These are phyloP conservation scores for Xylariales sp. DNA, from an alignment of 2,329 filamentous ascomycete genomes.

Conservation along the genomic window DNA sequence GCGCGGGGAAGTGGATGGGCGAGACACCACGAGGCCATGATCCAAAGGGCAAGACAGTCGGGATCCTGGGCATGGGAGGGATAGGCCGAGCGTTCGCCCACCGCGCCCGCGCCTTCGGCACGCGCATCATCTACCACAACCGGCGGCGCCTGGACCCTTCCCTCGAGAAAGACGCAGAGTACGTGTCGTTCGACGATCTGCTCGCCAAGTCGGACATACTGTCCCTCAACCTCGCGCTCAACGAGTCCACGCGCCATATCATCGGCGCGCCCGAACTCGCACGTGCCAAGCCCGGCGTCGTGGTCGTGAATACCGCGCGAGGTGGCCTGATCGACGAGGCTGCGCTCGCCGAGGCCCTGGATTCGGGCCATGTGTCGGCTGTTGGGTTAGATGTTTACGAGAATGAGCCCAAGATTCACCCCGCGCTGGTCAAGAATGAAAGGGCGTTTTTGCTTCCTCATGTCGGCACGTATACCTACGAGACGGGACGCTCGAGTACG, in stretches of 20 bases:
- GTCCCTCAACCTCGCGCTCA: constrained; percentile 64
- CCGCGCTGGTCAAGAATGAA: constrained; percentile 67
- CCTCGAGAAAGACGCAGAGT: constrained; percentile 57
- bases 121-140: constrained; percentile 70
- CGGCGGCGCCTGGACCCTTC: constrained; percentile 51
- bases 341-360: constrained; percentile 64
- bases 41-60: constrained; percentile 63
- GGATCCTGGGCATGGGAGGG: constrained; percentile 70
- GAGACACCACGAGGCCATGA: constrained; percentile 62
- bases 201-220: constrained; percentile 65
- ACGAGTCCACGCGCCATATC: constrained; percentile 62
- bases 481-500: constrained; percentile 54
- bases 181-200: constrained; percentile 67
- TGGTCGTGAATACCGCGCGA: constrained; percentile 69
- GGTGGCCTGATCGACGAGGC: constrained; percentile 68
- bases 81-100: constrained; percentile 63
- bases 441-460: constrained; percentile 73
- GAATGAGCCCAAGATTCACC: constrained; percentile 69
- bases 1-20: constrained; percentile 58
- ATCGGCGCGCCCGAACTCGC: constrained; percentile 62
- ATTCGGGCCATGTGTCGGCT: constrained; percentile 64
- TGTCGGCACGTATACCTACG: constrained; percentile 73
- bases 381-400: constrained; percentile 69
- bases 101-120: constrained; percentile 63
- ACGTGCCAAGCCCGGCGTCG: constrained; percentile 65